Evolutionary conservation across 1,284 basidiomycete species (phyloP).

Genomic region (Rhodotorula sp.): DNA sequence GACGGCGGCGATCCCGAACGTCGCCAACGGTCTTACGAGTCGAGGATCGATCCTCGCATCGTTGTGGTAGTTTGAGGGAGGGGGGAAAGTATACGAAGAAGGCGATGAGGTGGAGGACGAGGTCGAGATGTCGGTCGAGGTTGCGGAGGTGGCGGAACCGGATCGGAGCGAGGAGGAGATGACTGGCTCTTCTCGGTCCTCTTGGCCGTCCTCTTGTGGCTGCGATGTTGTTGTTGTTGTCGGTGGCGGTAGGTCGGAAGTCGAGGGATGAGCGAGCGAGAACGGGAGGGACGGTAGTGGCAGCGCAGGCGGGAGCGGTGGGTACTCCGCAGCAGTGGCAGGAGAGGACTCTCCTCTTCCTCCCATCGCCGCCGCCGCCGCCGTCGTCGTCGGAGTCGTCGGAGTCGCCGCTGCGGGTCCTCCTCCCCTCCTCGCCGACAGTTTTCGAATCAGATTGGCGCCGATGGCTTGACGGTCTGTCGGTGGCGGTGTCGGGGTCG

Average conservation of each 20-base stretch:
- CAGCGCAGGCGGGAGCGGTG: conserved; percentile 6
- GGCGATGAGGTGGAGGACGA: background rate
- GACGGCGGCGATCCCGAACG: conserved; percentile 34
- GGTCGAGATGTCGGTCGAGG: background rate
- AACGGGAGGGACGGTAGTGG: background rate
- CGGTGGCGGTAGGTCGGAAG: too few relatives aligned
- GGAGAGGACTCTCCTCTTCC: too few relatives aligned
- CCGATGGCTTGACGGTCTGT: conserved; percentile 26
- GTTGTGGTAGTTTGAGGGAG: too few relatives aligned
- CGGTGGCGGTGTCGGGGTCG: conserved; percentile 3
- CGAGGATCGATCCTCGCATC: background rate
- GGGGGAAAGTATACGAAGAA: too few relatives aligned
- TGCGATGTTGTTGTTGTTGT: background rate
- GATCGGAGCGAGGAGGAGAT: background rate
- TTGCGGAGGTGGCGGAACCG: background rate
- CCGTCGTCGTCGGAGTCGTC: background rate
- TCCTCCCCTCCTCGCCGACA: conserved; percentile 34
- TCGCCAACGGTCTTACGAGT: conserved; percentile 1
- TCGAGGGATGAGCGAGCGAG: background rate
- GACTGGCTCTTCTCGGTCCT: background rate
- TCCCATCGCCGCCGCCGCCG: too few relatives aligned
- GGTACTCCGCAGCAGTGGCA: too few relatives aligned
- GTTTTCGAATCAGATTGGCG: conserved; percentile 44
- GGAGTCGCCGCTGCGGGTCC: background rate
- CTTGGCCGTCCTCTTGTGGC: background rate